Conservation (phyloP, 768 basidiomycete genomes). For the Termitomyces sp. region DNA sequence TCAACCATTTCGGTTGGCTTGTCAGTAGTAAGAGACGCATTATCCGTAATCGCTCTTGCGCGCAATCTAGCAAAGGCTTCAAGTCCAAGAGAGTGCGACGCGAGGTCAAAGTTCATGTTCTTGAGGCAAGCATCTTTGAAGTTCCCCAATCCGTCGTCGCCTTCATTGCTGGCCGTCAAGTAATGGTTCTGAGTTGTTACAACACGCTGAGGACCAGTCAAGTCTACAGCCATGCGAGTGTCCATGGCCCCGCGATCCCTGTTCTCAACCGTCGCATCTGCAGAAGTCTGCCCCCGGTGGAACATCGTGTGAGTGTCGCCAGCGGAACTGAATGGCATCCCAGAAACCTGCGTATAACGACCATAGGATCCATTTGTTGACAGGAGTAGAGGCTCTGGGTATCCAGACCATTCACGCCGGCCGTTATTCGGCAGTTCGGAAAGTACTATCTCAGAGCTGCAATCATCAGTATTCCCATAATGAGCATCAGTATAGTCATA, state of each 20-base stretch:
- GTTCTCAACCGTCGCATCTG: not conserved
- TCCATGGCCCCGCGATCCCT: not conserved
- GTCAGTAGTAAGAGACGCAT: slow-evolving; percentile 4
- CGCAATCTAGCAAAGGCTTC: slow-evolving; percentile 35
- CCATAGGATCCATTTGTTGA: not conserved
- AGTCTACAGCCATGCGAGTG: not conserved
- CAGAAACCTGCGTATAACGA: not conserved
- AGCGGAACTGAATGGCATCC: not conserved
- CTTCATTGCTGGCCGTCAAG: not conserved
- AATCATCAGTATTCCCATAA: not conserved
- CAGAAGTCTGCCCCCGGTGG: not conserved
- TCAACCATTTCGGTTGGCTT: not conserved
- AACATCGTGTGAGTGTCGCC: not conserved
- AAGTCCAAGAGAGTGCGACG: slow-evolving; percentile 24
- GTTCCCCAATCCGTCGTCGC: not conserved
- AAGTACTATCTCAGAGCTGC: not conserved
- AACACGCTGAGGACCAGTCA: not conserved
- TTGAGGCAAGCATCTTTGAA: not conserved
- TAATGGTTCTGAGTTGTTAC: not conserved
- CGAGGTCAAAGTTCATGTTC: not conserved
- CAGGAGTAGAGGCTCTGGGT: not conserved
- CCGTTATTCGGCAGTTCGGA: not conserved
- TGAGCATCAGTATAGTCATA: not conserved
- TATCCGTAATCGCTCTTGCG: slow-evolving; percentile 23
- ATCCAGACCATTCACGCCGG: not conserved